Percentiles rank a stretch among this genome's conserved stretches.
Evolutionary conservation across 108 stramenopile genomes (phyloP).

Genomic region (Parmales sp.): DNA sequence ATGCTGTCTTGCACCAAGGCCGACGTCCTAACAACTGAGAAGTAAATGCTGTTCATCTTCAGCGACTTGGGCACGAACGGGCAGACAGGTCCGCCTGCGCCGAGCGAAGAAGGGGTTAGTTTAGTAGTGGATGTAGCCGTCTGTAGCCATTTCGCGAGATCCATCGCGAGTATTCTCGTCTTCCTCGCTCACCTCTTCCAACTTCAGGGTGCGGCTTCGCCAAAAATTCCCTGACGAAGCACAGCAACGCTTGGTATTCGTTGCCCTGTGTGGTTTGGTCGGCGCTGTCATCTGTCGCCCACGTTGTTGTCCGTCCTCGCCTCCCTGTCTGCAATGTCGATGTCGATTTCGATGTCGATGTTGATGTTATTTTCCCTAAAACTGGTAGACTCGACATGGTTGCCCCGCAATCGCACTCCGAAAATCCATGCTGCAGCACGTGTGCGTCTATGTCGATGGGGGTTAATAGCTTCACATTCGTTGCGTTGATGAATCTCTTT

Average conservation of each 20-base stretch:
- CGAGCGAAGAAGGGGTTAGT: too few species aligned
- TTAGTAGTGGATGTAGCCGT: too few species aligned
- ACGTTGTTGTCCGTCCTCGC: background rate
- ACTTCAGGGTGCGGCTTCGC: conserved; percentile 4
- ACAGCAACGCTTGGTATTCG: background rate
- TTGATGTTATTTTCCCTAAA: too few species aligned
- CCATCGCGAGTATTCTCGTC: too few species aligned
- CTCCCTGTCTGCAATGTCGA: background rate
- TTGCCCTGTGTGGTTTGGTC: background rate
- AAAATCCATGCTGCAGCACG: background rate
- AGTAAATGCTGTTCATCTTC: conserved; percentile 4
- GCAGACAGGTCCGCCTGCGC: background rate
- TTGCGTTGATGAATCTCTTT: too few species aligned
- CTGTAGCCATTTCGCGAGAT: too few species aligned
- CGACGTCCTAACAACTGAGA: background rate
- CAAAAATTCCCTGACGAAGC: conserved; percentile 5
- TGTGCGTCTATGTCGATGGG: conserved; percentile 2
- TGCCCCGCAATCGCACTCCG: conserved; percentile 9
- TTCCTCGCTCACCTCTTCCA: too few species aligned
- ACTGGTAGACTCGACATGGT: background rate
- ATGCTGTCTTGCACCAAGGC: too few species aligned
- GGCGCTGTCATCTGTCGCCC: background rate
- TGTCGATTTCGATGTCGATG: background rate
- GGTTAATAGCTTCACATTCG: background rate
- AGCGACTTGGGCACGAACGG: background rate